Conservation (phyloP, 140 eudicot species). For the Cichorium intybus region DNA sequence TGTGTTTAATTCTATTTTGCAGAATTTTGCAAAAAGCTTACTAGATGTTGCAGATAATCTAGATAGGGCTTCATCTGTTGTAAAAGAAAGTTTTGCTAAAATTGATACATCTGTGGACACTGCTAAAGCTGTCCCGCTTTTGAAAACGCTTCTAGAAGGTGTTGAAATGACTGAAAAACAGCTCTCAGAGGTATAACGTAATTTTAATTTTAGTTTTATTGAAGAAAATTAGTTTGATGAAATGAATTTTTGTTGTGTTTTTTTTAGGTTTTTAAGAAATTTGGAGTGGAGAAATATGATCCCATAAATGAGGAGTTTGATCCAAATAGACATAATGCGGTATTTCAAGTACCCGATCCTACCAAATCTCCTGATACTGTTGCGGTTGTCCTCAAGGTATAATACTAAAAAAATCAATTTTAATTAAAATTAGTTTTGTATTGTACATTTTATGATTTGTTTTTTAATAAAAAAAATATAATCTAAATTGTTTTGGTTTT, state of each 20-base stretch:
- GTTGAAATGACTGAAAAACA: slow-evolving; percentile 97
- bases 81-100: slow-evolving; percentile 72
- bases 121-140: slow-evolving; percentile 76
- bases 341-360: slow-evolving; percentile 83
- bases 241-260: background rate
- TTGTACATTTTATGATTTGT: too few species aligned
- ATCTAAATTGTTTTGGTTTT: background rate
- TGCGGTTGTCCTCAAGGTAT: slow-evolving; percentile 90
- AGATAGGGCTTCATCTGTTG: slow-evolving; percentile 77
- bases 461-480: background rate
- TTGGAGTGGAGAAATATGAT: slow-evolving; percentile 80
- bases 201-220: background rate
- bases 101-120: slow-evolving; percentile 71
- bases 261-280: slow-evolving; percentile 39
- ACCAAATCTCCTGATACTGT: slow-evolving; percentile 71
- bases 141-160: slow-evolving; percentile 83
- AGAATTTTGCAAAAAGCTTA: slow-evolving; percentile 82
- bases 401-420: background rate
- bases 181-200: slow-evolving; percentile 62
- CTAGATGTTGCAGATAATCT: slow-evolving; percentile 93
- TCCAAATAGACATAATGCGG: slow-evolving; percentile 91
- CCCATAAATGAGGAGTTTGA: slow-evolving; percentile 85
- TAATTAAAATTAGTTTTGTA: background rate
- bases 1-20: slow-evolving; percentile 42
- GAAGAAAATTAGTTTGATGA: background rate